phyloP scores from a whole-genome alignment of 306 rosid species.

The Trifolium subterraneum region DNA sequence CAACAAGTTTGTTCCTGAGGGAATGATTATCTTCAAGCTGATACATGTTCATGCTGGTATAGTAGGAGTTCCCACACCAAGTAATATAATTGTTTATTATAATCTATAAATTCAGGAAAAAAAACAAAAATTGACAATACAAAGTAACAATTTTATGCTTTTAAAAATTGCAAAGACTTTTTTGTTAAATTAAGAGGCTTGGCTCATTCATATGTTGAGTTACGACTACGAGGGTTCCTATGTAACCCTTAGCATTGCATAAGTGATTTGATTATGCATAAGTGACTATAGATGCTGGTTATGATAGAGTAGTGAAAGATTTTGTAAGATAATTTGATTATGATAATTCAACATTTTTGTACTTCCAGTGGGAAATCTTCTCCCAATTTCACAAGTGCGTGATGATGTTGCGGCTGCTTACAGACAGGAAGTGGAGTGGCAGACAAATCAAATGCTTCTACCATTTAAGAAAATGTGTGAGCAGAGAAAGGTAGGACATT shows the following conservation, averaged over 20 bases:
- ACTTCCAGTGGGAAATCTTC: slow-evolving; percentile 75
- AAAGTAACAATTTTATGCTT: slow-evolving; percentile 12
- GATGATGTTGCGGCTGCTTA: slow-evolving; percentile 69
- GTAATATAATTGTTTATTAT: slow-evolving; percentile 52
- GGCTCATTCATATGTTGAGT: background rate
- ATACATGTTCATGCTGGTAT: slow-evolving; percentile 72
- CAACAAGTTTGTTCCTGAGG: slow-evolving; percentile 82
- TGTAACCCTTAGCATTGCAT: background rate
- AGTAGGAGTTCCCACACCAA: slow-evolving; percentile 75
- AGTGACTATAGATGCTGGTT: background rate
- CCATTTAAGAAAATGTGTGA: slow-evolving; percentile 80
- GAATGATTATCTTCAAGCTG: slow-evolving; percentile 64
- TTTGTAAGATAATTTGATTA: background rate
- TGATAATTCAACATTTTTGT: slow-evolving; percentile 37
- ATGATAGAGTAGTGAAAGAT: slow-evolving; percentile 24
- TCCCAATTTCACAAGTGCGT: slow-evolving; percentile 72
- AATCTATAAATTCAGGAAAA: background rate
- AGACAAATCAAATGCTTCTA: slow-evolving; percentile 64
- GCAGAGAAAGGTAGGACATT: slow-evolving; percentile 68
- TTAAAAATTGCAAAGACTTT: slow-evolving; percentile 21
- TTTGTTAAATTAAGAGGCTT: background rate
- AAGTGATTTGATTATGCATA: slow-evolving; percentile 11
- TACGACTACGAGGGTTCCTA: background rate
- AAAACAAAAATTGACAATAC: background rate
- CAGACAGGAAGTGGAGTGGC: slow-evolving; percentile 70